Conservation (phyloP, 192 early-diverging fungal species). For the Coemansia nantahalensis region DNA sequence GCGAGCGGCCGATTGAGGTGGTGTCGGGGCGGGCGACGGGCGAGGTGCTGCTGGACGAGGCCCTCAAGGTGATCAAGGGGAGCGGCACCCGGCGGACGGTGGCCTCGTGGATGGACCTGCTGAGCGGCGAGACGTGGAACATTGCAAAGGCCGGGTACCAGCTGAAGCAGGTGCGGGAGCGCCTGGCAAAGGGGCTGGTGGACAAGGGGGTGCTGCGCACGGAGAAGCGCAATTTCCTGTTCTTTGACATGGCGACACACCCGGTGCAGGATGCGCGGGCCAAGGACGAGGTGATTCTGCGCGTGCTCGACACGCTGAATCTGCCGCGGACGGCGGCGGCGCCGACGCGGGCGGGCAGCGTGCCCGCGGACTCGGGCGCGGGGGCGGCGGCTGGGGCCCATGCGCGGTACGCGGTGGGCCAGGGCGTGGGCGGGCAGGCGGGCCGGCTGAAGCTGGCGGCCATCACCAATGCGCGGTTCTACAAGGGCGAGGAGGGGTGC, state of each 20-base stretch:
- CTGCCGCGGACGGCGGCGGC: slow-evolving; percentile 61
- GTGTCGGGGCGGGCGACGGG: slow-evolving; percentile 80
- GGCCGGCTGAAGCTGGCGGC: slow-evolving; percentile 24
- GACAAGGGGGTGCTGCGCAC: slow-evolving; percentile 97
- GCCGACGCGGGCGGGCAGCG: slow-evolving; percentile 34
- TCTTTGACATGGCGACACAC: slow-evolving; percentile 98
- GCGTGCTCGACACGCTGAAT: slow-evolving; percentile 76
- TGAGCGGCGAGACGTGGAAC: slow-evolving; percentile 99
- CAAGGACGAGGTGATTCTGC: slow-evolving; percentile 85
- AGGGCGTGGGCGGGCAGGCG: slow-evolving; percentile 42
- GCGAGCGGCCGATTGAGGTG: slow-evolving; percentile 84
- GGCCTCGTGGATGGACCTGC: slow-evolving; percentile 92
- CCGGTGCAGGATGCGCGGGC: slow-evolving; percentile 84
- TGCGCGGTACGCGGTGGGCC: slow-evolving; percentile 15
- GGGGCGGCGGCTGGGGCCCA: not conserved
- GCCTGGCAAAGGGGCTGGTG: slow-evolving; percentile 95
- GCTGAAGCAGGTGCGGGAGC: slow-evolving; percentile 95
- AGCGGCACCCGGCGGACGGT: slow-evolving; percentile 77
- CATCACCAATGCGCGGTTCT: slow-evolving; percentile 31
- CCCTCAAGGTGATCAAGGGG: slow-evolving; percentile 85
- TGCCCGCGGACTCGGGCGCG: not conserved
- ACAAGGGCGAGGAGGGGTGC: slow-evolving; percentile 24
- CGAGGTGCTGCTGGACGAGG: slow-evolving; percentile 95
- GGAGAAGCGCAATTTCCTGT: slow-evolving; percentile 92
- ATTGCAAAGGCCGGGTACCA: slow-evolving; percentile 95